Conservation (phyloP, 352 stramenopile species). For the Pythium guiyangense region DNA sequence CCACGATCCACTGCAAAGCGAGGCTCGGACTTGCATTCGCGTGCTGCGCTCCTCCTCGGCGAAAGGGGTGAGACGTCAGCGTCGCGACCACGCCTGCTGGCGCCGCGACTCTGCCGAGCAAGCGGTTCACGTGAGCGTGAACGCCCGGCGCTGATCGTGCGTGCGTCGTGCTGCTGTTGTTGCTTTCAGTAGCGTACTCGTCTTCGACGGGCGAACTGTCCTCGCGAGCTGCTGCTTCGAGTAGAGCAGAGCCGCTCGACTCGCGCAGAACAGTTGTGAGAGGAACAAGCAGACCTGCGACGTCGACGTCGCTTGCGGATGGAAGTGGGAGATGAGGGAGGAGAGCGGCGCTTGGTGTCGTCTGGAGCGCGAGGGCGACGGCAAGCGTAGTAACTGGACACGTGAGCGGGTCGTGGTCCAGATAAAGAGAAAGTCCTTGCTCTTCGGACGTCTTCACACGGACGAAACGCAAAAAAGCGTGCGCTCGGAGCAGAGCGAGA, state of each 20-base stretch:
- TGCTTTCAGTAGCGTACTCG: no score
- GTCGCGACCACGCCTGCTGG: neutral
- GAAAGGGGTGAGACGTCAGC: neutral
- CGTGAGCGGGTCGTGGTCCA: neutral
- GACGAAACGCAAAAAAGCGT: constrained; percentile 11
- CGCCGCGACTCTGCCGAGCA: neutral
- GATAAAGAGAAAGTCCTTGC: neutral
- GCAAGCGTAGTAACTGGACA: neutral
- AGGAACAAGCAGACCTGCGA: no score
- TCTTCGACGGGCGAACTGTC: no score
- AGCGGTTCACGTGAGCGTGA: neutral
- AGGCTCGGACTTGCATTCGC: neutral
- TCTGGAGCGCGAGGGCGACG: neutral
- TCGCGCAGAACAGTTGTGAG: no score
- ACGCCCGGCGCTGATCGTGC: neutral
- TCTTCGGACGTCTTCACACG: neutral
- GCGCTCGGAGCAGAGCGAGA: constrained; percentile 6
- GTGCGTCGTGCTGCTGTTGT: no score
- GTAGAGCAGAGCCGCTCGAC: no score
- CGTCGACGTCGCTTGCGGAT: neutral
- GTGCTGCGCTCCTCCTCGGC: constrained; percentile 9
- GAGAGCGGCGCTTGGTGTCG: neutral
- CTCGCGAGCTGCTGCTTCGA: no score
- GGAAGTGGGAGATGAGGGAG: neutral
- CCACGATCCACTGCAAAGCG: constrained; percentile 15